These are phyloP conservation scores for Dioscorea cayenensis DNA, from an alignment of 116 monocot species.

Conservation along the genomic window DNA sequence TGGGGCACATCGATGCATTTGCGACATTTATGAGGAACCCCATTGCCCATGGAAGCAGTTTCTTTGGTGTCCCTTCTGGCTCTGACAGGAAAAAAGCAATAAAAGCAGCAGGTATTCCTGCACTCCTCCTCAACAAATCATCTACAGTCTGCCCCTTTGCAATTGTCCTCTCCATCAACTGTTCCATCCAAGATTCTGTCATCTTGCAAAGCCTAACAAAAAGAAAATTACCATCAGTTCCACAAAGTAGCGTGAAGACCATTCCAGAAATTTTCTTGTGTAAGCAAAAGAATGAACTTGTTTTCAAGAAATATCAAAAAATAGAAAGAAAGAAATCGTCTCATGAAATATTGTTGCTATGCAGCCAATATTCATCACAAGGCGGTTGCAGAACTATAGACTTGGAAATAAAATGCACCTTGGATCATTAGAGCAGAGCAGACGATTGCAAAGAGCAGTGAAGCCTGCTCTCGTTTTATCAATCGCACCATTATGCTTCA, in stretches of 20 bases:
- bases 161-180: slow-evolving; percentile 77
- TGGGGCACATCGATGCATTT: slow-evolving; percentile 31
- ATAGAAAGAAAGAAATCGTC: no score
- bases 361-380: not conserved
- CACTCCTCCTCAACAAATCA: slow-evolving; percentile 96
- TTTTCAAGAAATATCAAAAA: not conserved
- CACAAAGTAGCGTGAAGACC: not conserved
- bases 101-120: slow-evolving; percentile 97
- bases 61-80: slow-evolving; percentile 94
- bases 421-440: slow-evolving; percentile 95
- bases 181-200: slow-evolving; percentile 90
- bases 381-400: not conserved
- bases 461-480: slow-evolving; percentile 99
- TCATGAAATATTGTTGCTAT: not conserved
- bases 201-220: slow-evolving; percentile 81
- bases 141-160: slow-evolving; percentile 93
- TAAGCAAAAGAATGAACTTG: not conserved
- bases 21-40: slow-evolving; percentile 69
- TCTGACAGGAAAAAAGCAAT: slow-evolving; percentile 95
- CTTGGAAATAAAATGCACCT: slow-evolving; percentile 40
- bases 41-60: slow-evolving; percentile 76
- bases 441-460: slow-evolving; percentile 96
- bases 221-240: slow-evolving; percentile 2
- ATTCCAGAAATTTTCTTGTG: not conserved
- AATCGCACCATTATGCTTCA: slow-evolving; percentile 99